Base-by-base conservation (phyloP, 148 eudicot species). In the Cornus controversa region DNA sequence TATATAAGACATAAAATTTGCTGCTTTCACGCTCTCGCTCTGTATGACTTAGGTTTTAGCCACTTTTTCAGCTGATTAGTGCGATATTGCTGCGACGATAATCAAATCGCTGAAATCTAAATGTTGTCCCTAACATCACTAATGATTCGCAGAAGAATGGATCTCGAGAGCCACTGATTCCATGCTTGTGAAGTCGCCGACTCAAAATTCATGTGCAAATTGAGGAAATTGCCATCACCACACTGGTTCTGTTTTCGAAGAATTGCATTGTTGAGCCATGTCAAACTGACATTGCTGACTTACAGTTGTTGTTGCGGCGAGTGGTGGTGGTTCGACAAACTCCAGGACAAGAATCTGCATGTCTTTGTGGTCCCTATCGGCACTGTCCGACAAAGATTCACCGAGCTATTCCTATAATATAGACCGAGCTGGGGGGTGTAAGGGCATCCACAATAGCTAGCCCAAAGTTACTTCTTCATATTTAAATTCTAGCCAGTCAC, bases 181-280 rank as follows among this genome's bases (percentile, higher is more conserved):
- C n/a, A n/a, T n/a, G n/a, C n/a, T n/a, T 72, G 63, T 18, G 75
- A 29, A 2, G 69, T 28, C 27, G 74, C 36, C 50, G 72, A 66
- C 13, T 65, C 68, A 18, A 77, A 62, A 58, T 76, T 28, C 40
- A 74, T 81, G 15, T 81, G 84, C 29, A 81, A 25, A 27, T 77
- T 81, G 36, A 81, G 73, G 63, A 81, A 74, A 45, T 69, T 70
- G 26, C 65, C 64, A 71, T 31, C 71, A 15, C 79, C 75, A 57
- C 40, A 72, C 66, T 68, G 80, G 71, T 26, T 57, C 71, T 81
- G 84, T 28, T 73, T 76, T 60, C 75, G 73, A 4, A 78, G 75
- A 36, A 82, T 73, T 25, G 85, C 81, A 70, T 74, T 78, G 78
- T 66, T 82, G 42, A 82, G 85, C 85, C 85, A 82, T 66, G 77